These are phyloP conservation scores for Candida corydali DNA, from an alignment of 805 yeast genomes.

Conservation along the genomic window DNA sequence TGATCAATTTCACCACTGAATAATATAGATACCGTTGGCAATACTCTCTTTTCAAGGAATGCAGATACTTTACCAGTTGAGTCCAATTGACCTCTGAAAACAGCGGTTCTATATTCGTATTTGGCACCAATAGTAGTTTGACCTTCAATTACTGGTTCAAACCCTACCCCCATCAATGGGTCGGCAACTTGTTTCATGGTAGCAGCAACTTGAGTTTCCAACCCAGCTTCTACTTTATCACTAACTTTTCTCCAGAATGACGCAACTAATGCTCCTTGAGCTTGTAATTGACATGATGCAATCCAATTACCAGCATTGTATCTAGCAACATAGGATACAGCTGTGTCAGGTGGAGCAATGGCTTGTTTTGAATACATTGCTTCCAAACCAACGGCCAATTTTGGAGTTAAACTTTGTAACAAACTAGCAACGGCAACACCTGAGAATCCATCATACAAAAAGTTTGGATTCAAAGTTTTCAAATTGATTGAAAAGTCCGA, in stretches of 20 bases:
- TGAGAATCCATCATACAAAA: constrained; percentile 62
- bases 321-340: constrained; percentile 85
- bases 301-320: constrained; percentile 88
- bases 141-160: constrained; percentile 85
- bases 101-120: constrained; percentile 94
- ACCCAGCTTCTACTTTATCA: constrained; percentile 91
- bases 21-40: constrained; percentile 84
- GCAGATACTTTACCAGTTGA: constrained; percentile 87
- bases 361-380: constrained; percentile 80
- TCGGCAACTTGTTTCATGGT: constrained; percentile 70
- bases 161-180: constrained; percentile 74
- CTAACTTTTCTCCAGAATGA: constrained; percentile 94
- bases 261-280: constrained; percentile 83
- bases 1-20: constrained; percentile 95
- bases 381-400: constrained; percentile 86
- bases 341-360: constrained; percentile 80
- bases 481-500: constrained; percentile 83
- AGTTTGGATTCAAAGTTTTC: constrained; percentile 86
- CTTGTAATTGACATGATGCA: constrained; percentile 89
- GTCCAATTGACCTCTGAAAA: constrained; percentile 93
- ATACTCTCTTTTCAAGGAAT: constrained; percentile 86
- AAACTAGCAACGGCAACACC: constrained; percentile 93
- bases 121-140: constrained; percentile 93
- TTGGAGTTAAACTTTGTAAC: constrained; percentile 83
- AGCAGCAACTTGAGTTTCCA: constrained; percentile 81